phyloP scores from a whole-genome alignment of 2,329 filamentous ascomycete genomes.

The Clarireedia homoeocarpa region DNA sequence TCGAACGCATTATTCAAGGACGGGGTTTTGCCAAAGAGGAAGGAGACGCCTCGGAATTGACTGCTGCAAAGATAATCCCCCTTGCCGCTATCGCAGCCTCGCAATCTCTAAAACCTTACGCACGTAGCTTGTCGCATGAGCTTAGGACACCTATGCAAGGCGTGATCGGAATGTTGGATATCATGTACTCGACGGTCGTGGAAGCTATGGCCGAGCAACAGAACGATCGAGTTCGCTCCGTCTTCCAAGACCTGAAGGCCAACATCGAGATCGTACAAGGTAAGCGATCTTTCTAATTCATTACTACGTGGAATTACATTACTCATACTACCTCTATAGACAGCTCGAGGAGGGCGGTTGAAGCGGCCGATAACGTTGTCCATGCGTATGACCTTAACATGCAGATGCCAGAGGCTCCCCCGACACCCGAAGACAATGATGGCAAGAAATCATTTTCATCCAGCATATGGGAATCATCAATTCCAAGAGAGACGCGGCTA shows the following conservation, averaged over 20 bases:
- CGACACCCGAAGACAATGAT: slow-evolving; percentile 18
- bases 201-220: slow-evolving; percentile 51
- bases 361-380: slow-evolving; percentile 68
- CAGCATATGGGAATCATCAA: neutral
- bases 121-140: slow-evolving; percentile 65
- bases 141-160: slow-evolving; percentile 68
- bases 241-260: slow-evolving; percentile 56
- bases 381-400: slow-evolving; percentile 70
- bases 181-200: slow-evolving; percentile 66
- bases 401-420: slow-evolving; percentile 59
- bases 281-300: slow-evolving; percentile 25
- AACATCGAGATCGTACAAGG: slow-evolving; percentile 67
- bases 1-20: slow-evolving; percentile 48
- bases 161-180: slow-evolving; percentile 67
- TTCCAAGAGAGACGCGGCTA: neutral
- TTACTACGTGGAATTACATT: neutral
- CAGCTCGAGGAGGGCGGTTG: slow-evolving; percentile 62
- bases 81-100: slow-evolving; percentile 48
- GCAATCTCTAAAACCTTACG: slow-evolving; percentile 63
- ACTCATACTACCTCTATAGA: slow-evolving; percentile 35
- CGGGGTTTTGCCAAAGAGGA: slow-evolving; percentile 35
- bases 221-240: slow-evolving; percentile 40
- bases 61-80: slow-evolving; percentile 38
- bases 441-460: slow-evolving; percentile 1
- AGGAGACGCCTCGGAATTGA: slow-evolving; percentile 21